Percentiles rank a stretch among this genome's conserved stretches.
Conservation (phyloP, 1,284 basidiomycete genomes). For the Puccinia hordei region DNA sequence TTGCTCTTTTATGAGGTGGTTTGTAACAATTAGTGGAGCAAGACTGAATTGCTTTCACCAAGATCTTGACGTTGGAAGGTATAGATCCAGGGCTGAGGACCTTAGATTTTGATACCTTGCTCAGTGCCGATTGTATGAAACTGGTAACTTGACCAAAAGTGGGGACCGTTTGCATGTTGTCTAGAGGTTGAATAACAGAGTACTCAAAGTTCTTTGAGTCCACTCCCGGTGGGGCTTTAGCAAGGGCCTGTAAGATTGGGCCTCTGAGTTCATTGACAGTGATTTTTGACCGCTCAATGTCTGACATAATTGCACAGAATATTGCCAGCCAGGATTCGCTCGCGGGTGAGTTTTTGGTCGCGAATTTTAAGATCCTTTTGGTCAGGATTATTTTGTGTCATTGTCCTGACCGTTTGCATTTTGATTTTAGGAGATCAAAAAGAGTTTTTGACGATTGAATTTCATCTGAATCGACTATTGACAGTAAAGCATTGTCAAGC, state of each 20-base stretch:
- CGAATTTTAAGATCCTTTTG: background rate
- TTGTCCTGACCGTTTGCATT: background rate
- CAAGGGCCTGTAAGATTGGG: background rate
- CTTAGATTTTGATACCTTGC: background rate
- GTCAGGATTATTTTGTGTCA: background rate
- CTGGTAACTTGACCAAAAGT: background rate
- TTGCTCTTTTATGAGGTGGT: background rate
- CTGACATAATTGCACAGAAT: background rate
- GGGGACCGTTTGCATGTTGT: background rate
- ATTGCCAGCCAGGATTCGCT: background rate
- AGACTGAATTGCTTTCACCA: background rate
- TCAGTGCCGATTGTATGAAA: background rate
- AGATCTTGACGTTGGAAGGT: background rate
- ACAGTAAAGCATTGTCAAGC: no score
- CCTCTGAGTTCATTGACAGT: background rate
- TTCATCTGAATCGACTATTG: no score
- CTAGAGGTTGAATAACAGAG: background rate
- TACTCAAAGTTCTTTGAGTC: constrained; percentile 8
- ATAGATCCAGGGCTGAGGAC: background rate
- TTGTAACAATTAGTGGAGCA: background rate
- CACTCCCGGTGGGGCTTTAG: background rate
- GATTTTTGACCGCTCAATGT: background rate
- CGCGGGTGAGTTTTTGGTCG: background rate
- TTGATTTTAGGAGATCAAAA: no score
- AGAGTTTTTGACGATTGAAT: no score